phyloP scores from a whole-genome alignment of 2,329 filamentous ascomycete species.

The Xylariaceae sp. region DNA sequence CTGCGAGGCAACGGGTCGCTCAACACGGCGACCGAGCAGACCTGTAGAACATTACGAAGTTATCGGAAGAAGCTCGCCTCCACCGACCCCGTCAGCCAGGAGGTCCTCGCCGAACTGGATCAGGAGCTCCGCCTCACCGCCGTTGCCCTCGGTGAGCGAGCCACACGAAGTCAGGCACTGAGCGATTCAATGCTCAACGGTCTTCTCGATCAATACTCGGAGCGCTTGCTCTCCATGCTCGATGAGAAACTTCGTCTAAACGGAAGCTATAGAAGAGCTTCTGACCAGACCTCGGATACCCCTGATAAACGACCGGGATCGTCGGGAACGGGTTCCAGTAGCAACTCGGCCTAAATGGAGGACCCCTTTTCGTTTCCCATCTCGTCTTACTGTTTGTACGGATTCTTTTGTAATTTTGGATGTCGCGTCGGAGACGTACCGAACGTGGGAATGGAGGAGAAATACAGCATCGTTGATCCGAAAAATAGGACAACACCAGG shows the following conservation, averaged over 20 bases:
- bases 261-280: background rate
- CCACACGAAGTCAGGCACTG: conserved; percentile 50
- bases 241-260: conserved; percentile 63
- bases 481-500: too few species aligned
- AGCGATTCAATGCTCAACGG: conserved; percentile 58
- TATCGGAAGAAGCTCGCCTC: conserved; percentile 62
- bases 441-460: too few species aligned
- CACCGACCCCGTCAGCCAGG: conserved; percentile 52
- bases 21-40: conserved; percentile 61
- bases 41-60: conserved; percentile 57
- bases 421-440: too few species aligned
- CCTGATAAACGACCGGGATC: conserved; percentile 15
- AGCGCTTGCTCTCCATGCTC: conserved; percentile 65
- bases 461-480: too few species aligned
- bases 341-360: conserved; percentile 16
- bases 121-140: conserved; percentile 61
- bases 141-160: conserved; percentile 56
- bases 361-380: conserved; percentile 2
- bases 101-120: conserved; percentile 59
- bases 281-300: conserved; percentile 3
- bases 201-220: conserved; percentile 71
- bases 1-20: conserved; percentile 52
- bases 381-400: conserved; percentile 20
- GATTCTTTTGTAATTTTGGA: conserved; percentile 15
- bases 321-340: conserved; percentile 19